A percentile compares a stretch with the other conserved stretches of the same genome.
Conservation (phyloP, 495 filamentous ascomycete species). For the Penicillium paradoxum region DNA sequence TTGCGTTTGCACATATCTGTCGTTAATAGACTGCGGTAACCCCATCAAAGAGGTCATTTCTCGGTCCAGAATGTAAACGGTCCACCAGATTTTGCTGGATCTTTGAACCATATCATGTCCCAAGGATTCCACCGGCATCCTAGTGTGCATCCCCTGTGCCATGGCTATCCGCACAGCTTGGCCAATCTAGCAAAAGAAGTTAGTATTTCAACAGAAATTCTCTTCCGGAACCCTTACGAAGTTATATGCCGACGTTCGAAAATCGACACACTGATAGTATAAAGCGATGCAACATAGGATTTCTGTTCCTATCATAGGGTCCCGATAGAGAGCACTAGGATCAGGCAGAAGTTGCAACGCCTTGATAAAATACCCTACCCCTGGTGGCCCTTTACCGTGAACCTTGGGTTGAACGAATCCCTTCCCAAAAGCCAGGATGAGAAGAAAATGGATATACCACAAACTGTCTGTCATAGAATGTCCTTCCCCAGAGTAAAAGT, state of each 20-base stretch:
- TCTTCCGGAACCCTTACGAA: conserved; percentile 21
- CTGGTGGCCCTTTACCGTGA: conserved; percentile 29
- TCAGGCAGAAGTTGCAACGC: conserved; percentile 40
- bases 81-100: conserved; percentile 44
- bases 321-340: conserved; percentile 26
- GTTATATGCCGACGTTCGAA: conserved; percentile 32
- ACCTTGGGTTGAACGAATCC: conserved; percentile 35
- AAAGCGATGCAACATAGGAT: conserved; percentile 42
- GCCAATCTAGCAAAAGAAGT: conserved; percentile 30
- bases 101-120: conserved; percentile 32
- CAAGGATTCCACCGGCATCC: conserved; percentile 35
- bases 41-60: conserved; percentile 45
- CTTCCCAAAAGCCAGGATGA: conserved; percentile 43
- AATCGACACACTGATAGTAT: conserved; percentile 40
- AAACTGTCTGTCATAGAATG: conserved; percentile 20
- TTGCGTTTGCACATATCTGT: conserved; percentile 33
- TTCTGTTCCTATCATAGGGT: conserved; percentile 34
- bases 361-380: conserved; percentile 35
- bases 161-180: conserved; percentile 41
- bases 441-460: conserved; percentile 44
- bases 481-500: conserved; percentile 30
- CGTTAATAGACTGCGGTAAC: conserved; percentile 34
- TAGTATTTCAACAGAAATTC: background rate
- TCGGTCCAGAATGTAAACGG: conserved; percentile 41
- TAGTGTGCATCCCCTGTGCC: conserved; percentile 41